Evolutionary conservation across 23 red algal species (phyloP), one percentile per base, ranked within the genome.

Genomic region (Agarophyton chilense): DNA sequence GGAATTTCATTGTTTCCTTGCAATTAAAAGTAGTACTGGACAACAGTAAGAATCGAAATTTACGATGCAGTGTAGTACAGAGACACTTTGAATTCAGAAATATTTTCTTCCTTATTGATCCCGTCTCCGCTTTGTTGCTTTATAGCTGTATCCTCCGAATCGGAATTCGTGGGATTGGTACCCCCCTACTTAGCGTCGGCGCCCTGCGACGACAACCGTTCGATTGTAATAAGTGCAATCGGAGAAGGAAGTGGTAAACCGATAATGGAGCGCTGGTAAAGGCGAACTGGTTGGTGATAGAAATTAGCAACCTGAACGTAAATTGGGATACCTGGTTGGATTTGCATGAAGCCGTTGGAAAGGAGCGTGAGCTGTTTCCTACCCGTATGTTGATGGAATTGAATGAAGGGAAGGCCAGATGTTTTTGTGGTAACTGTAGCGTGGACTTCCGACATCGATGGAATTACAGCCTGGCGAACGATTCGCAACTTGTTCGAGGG

Each of bases 401-500:
- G 81, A 45, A 85, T 26, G 41, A 68, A 72, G 10, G 25, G 0
- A 0, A 85, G 62, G 38, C 40, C 58, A 34, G 56, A 26, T 18
- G 62, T 25, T 46, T 85, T 47, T 16, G 81, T 70, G 57, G 81
- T 72, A 29, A 68, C 61, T 10, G 8, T 0, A 10, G 51, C 81
- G 47, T 29, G 41, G 10, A 45, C 25, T 71, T 85, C 56, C 46
- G 57, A 68, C 81, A 85, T 85, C 16, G 81, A 50, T 10, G 63
- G 62, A 34, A 85, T 49, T 21, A 49, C 5, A 31, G 72, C 46
- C 38, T 33, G 81, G 39, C 44, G 17, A 35, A 62, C 79, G 25
- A 83, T 24, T 16, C 57, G 4, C 10, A 83, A 41, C 79, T 83
- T 83, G 29, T 67, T 83, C 11, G 79, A 83, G 11, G 58, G n/a